phyloP scores from a whole-genome alignment of 2,329 filamentous ascomycete genomes.

The Cryphonectria radicalis region DNA sequence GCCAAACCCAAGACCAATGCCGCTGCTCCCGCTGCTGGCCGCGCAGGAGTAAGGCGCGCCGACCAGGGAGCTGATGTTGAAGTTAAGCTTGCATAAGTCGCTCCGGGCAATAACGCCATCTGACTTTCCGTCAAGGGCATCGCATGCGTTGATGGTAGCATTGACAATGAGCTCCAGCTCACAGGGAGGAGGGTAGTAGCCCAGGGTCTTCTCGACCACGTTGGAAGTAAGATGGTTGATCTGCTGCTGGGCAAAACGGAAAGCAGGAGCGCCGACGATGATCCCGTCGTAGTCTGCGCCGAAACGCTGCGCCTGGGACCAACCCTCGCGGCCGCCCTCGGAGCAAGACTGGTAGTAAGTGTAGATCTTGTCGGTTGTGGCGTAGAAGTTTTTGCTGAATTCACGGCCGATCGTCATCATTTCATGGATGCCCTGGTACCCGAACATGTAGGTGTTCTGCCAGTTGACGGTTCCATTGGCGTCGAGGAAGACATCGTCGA shows the following conservation, averaged over 20 bases:
- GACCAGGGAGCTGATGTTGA: constrained; percentile 35
- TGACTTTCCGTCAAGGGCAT: constrained; percentile 46
- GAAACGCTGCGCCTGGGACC: constrained; percentile 51
- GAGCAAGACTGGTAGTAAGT: constrained; percentile 58
- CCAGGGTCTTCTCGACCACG: constrained; percentile 39
- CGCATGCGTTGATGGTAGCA: constrained; percentile 55
- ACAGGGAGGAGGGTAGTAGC: constrained; percentile 43
- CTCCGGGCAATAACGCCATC: constrained; percentile 49
- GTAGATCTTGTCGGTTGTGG: constrained; percentile 19
- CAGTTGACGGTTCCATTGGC: constrained; percentile 57
- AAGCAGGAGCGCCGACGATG: constrained; percentile 46
- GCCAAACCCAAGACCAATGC: constrained; percentile 30
- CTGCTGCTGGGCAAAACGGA: constrained; percentile 45
- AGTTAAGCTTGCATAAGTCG: constrained; percentile 41
- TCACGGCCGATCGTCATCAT: constrained; percentile 53
- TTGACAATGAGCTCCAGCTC: constrained; percentile 55
- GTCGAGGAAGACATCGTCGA: neutral
- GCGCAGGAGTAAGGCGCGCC: constrained; percentile 44
- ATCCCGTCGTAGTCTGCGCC: constrained; percentile 58
- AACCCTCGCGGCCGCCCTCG: constrained; percentile 57
- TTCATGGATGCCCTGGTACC: constrained; percentile 56
- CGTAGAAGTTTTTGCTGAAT: constrained; percentile 47
- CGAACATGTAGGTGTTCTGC: constrained; percentile 54
- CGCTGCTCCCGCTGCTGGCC: constrained; percentile 37
- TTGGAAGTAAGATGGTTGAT: constrained; percentile 45